A percentile compares a stretch with the other conserved stretches of the same genome.
Evolutionary conservation across 2,329 filamentous ascomycete species (phyloP).

Genomic region (Apiospora kogelbergensis): DNA sequence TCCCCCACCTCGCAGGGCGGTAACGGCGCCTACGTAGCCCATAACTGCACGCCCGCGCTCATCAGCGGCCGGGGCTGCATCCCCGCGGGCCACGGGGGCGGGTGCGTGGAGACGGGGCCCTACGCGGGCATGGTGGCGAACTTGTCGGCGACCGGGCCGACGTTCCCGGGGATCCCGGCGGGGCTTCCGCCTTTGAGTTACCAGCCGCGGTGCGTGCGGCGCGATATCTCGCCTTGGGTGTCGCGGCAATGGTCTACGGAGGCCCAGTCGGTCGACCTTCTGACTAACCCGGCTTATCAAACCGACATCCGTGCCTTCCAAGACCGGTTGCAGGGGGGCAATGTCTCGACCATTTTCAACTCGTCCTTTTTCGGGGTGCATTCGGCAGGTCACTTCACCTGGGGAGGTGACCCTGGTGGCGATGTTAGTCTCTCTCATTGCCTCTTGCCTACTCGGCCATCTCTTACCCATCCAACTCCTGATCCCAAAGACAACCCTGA

Average conservation of each 20-base stretch:
- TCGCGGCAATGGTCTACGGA: slow-evolving; percentile 23
- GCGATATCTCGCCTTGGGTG: slow-evolving; percentile 15
- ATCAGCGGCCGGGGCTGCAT: slow-evolving; percentile 15
- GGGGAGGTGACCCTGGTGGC: slow-evolving; percentile 35
- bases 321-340: slow-evolving; percentile 9
- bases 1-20: slow-evolving; percentile 36
- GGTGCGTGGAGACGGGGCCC: slow-evolving; percentile 36
- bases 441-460: slow-evolving; percentile 3
- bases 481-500: too few species aligned
- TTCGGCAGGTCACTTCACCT: slow-evolving; percentile 35
- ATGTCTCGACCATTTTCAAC: slow-evolving; percentile 2
- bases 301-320: slow-evolving; percentile 14
- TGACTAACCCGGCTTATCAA: slow-evolving; percentile 21
- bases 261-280: slow-evolving; percentile 20
- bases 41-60: slow-evolving; percentile 21
- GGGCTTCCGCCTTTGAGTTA: slow-evolving; percentile 16
- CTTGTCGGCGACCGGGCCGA: slow-evolving; percentile 22
- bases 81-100: slow-evolving; percentile 15
- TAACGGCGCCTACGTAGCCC: slow-evolving; percentile 22
- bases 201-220: slow-evolving; percentile 16
- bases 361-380: slow-evolving; percentile 25
- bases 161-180: slow-evolving; percentile 29
- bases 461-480: too few species aligned
- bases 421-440: slow-evolving; percentile 10
- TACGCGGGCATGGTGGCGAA: slow-evolving; percentile 24